phyloP scores from a whole-genome alignment of 1,139 yeast species.

The Pichia inconspicua region DNA sequence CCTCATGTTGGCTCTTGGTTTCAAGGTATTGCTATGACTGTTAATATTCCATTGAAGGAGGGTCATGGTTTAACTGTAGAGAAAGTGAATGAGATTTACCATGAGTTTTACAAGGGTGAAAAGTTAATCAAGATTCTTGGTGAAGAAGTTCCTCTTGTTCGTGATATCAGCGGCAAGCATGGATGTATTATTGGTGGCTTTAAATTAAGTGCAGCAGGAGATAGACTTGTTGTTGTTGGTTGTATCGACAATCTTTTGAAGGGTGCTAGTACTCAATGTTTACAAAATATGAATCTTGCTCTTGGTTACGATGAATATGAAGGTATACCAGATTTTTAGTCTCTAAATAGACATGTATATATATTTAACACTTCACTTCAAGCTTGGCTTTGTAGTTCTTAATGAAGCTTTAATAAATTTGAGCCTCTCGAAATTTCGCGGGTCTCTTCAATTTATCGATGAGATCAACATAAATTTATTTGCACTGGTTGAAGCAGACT shows the following conservation, averaged over 20 bases:
- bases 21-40: constrained; percentile 93
- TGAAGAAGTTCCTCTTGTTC: constrained; percentile 88
- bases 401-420: too few species aligned
- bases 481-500: too few species aligned
- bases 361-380: too few species aligned
- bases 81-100: constrained; percentile 78
- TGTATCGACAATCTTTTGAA: constrained; percentile 91
- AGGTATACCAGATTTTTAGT: constrained; percentile 62
- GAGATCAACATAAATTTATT: too few species aligned
- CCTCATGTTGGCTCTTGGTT: constrained; percentile 99
- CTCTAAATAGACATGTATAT: not conserved
- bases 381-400: too few species aligned
- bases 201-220: constrained; percentile 80
- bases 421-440: too few species aligned
- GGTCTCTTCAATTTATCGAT: too few species aligned
- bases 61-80: constrained; percentile 56
- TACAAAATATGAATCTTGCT: constrained; percentile 88
- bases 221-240: constrained; percentile 89
- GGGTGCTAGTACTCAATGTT: constrained; percentile 98
- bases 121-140: constrained; percentile 77
- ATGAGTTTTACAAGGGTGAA: constrained; percentile 84
- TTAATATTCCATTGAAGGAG: constrained; percentile 76
- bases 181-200: constrained; percentile 94
- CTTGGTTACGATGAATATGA: constrained; percentile 89
- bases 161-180: constrained; percentile 86